Evolutionary conservation across 2,329 filamentous ascomycete species (phyloP).

Genomic region (Penicillium sclerotiorum): DNA sequence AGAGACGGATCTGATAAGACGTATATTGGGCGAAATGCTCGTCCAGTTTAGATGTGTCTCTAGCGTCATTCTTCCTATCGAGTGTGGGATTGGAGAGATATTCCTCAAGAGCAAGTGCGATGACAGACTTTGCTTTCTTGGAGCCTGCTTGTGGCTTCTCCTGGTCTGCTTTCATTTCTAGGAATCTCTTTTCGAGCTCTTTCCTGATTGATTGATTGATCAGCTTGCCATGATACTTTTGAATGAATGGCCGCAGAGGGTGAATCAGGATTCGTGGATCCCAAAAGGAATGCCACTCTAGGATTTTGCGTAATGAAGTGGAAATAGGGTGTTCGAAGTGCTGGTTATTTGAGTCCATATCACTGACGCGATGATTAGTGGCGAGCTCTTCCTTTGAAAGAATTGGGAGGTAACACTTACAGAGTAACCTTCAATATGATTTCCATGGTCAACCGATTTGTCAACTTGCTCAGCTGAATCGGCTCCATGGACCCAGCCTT

Average conservation of each 20-base stretch:
- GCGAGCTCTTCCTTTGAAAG: neutral
- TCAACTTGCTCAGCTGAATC: neutral
- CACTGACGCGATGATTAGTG: neutral
- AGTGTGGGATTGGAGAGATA: neutral
- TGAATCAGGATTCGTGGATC: neutral
- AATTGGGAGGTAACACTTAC: neutral
- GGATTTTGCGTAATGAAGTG: neutral
- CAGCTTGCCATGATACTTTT: neutral
- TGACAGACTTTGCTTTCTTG: neutral
- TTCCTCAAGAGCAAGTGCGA: constrained; percentile 1
- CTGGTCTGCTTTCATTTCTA: neutral
- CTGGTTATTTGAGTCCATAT: constrained; percentile 1
- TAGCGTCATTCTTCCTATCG: neutral
- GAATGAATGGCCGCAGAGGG: neutral
- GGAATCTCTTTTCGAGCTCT: neutral
- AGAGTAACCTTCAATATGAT: neutral
- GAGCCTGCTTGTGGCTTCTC: neutral
- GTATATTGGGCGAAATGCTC: constrained; percentile 4
- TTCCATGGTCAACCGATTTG: constrained; percentile 1
- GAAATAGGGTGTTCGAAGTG: neutral
- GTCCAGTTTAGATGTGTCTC: neutral
- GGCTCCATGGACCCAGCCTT: neutral
- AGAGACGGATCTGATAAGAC: neutral
- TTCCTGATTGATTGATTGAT: neutral
- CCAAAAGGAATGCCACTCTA: constrained; percentile 5